Percentiles rank a stretch among this genome's conserved stretches.
Conservation (phyloP, 78 protist species). For the Dictyostelium capitatum region DNA sequence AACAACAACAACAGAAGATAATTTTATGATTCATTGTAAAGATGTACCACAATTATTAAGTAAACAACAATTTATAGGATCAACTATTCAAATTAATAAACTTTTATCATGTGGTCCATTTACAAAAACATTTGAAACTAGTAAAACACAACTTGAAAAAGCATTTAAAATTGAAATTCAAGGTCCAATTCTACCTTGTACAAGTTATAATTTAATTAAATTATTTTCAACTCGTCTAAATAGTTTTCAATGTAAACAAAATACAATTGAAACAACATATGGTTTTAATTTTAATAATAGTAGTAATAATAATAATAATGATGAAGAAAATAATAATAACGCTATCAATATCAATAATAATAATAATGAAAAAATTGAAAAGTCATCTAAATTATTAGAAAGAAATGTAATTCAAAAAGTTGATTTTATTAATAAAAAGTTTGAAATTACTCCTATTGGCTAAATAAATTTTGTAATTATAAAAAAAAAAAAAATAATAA, state of each 20-base stretch:
- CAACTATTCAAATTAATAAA: constrained; percentile 11
- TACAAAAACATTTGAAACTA: constrained; percentile 6
- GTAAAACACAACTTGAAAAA: background rate
- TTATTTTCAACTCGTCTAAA: background rate
- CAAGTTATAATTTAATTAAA: background rate
- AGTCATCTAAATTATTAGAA: constrained; percentile 22
- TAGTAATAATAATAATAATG: background rate
- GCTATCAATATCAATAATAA: background rate
- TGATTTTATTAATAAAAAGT: background rate
- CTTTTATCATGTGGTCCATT: constrained; percentile 29
- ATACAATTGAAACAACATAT: constrained; percentile 8
- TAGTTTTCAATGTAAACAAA: constrained; percentile 33
- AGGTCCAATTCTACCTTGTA: constrained; percentile 59
- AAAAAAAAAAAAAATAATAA: background rate
- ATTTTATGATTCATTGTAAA: background rate
- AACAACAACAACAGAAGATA: background rate
- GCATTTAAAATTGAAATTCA: constrained; percentile 47
- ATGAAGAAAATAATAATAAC: background rate
- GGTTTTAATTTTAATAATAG: constrained; percentile 38
- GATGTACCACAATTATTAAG: constrained; percentile 51
- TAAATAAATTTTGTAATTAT: background rate
- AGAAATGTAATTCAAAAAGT: constrained; percentile 30
- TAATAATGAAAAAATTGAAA: background rate
- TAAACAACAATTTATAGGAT: constrained; percentile 28
- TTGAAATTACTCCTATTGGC: constrained; percentile 6